Evolutionary conservation across 164 flowering plant species (phyloP), one percentile per base, ranked within the genome.

Genomic region (Nymphaea thermarum): DNA sequence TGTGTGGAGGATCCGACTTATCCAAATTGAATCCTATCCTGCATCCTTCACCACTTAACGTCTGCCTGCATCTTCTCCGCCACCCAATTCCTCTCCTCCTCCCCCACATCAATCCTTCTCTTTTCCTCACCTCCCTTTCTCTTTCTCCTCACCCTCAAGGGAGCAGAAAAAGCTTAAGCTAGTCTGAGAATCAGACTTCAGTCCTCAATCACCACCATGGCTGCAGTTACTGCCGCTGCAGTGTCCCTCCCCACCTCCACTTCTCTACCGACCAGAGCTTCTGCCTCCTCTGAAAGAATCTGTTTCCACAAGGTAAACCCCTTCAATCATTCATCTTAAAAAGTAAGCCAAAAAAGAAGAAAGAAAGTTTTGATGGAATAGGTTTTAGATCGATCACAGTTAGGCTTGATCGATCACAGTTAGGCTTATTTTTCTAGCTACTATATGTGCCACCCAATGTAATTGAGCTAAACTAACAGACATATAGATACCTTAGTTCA

Each of bases 181-280:
- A 25, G 36, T 1, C 36, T 1, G 36, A 25, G 36, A 15, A 8
- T 51, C 57, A 51, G 57, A 51, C 57, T 15, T 51, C 14, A 10
- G 14, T 51, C 57, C 42, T 44, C 67, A 44, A 25, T 44, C 71
- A 63, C 76, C 67, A 87, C 85, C 91, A 91, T 95, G 66, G 74
- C 92, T 79, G 90, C 96, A 69, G 80, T 89, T 5, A 83, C 86
- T 74, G 92, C 96, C 77, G 60, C 64, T 62, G 87, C 94, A 70
- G 93, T 85, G 68, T 80, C 92, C 66, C 79, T 89, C 11, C 89
- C 96, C 4, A 76, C 96, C 18, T 74, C 96, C 63, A 93, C 87
- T 43, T 73, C 91, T 75, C 83, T 88, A 43, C 67, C 95, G n/a
- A 42, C 84, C 66, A 82, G 85, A 75, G 70, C 85, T 47, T 82